Percentiles rank a stretch among this genome's conserved stretches.
These are phyloP conservation scores for Favolaschia claudopus DNA, from an alignment of 768 basidiomycete genomes.

Conservation along the genomic window DNA sequence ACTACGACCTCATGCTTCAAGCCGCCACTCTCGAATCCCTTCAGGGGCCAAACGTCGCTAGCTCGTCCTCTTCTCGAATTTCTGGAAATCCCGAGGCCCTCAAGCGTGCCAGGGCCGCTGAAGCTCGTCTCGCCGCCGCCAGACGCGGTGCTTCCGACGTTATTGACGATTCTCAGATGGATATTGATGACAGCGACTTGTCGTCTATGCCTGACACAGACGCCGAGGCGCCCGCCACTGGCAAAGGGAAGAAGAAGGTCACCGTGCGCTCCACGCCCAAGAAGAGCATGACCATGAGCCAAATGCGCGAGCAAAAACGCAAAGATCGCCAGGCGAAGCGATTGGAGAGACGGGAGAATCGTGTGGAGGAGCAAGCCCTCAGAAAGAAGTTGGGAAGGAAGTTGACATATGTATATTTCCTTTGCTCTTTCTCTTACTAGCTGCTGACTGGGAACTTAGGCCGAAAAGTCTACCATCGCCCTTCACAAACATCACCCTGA, in stretches of 20 bases:
- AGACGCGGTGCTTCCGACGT: constrained; percentile 36
- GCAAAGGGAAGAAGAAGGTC: constrained; percentile 38
- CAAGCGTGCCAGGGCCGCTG: constrained; percentile 59
- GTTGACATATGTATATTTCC: constrained; percentile 67
- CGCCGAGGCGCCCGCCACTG: constrained; percentile 19
- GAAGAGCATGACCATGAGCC: constrained; percentile 43
- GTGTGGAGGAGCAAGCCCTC: constrained; percentile 58
- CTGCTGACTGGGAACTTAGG: constrained; percentile 48
- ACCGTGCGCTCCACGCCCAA: constrained; percentile 16
- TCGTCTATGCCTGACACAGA: constrained; percentile 34
- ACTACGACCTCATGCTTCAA: constrained; percentile 62
- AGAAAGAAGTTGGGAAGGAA: constrained; percentile 70
- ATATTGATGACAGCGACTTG: constrained; percentile 31
- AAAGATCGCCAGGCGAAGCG: constrained; percentile 34
- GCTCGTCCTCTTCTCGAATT: constrained; percentile 45
- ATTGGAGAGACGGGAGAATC: constrained; percentile 38
- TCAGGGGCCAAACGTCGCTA: constrained; percentile 42
- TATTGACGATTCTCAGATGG: constrained; percentile 39
- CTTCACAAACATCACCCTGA: constrained; percentile 80
- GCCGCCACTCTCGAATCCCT: constrained; percentile 66
- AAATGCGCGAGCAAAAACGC: constrained; percentile 37
- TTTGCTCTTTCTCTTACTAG: not conserved
- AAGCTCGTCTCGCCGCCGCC: constrained; percentile 53
- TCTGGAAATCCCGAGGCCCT: constrained; percentile 50
- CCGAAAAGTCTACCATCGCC: constrained; percentile 72